Evolutionary conservation across 2,329 filamentous ascomycete genomes (phyloP), one percentile per base, ranked within the genome.

Genomic region (Albophoma yamanashiensis): DNA sequence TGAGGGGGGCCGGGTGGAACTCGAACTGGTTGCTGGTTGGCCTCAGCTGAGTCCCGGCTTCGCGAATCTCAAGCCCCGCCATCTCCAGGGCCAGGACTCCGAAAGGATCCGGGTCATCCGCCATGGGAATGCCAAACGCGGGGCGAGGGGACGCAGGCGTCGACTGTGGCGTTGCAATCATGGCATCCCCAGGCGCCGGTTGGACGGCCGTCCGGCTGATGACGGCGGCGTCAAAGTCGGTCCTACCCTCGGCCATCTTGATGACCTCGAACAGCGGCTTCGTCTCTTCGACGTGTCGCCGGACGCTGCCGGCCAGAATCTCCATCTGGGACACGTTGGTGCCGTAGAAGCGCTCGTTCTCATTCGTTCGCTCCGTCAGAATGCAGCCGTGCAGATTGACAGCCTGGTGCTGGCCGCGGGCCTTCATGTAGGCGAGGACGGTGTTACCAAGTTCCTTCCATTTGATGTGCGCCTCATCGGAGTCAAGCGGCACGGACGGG

Each of bases 11-110:
- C 3, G 91, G 89, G 65, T 86, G 86, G 73, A 90, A 94, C 68
- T 93, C 90, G 71, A 97, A 95, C 65, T 89, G 84, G 61, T 88
- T 91, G 76, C 88, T 91, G 31, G 83, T 80, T 2, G 92, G 91
- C 59, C 91, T 81, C 59, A 84, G 79, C 8, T 68, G 69, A 57
- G 86, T 84, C 40, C 91, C 92, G n/a, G 92, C 92, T 75, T 97
- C 92, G 58, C 89, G 84, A 65, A 97, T 94, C 67, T 93, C 90
- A 60, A 97, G 78, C 2, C 93, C 93, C 62, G 92, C 89, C 77
- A 91, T 88, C 70, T 96, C 91, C n/a, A 97, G 76, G 9, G 93
- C 92, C 64, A 92, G 82, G 34, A 97, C 89, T 31, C 93, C 93
- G 69, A 90, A 97, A 0, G 93, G 93, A 71, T 97, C 93, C 0